These are phyloP conservation scores for Pyrenophora graminea DNA, from an alignment of 2,329 filamentous ascomycete species.

Conservation along the genomic window DNA sequence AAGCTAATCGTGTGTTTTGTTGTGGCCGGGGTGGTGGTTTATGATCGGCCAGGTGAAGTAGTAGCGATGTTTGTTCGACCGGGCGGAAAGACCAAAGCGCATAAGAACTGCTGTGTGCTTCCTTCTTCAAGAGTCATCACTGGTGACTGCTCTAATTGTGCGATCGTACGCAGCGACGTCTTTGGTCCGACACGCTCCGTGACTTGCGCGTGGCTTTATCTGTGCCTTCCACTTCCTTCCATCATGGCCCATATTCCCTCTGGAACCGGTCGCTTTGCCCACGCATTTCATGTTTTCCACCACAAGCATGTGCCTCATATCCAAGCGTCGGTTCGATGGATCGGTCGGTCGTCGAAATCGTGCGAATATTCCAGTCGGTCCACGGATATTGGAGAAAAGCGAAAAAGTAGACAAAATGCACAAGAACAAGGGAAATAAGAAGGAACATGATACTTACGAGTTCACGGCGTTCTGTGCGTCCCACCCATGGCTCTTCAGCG, in stretches of 20 bases:
- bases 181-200: too few relatives aligned
- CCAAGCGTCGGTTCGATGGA: not conserved
- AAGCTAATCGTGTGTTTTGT: constrained; percentile 11
- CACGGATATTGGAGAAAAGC: not conserved
- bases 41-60: not conserved
- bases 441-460: constrained; percentile 46
- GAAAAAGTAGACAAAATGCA: not conserved
- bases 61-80: not conserved
- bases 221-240: not conserved
- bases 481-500: constrained; percentile 54
- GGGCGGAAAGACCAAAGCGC: not conserved
- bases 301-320: not conserved
- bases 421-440: not conserved
- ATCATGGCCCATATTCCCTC: not conserved
- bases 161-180: not conserved
- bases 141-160: not conserved
- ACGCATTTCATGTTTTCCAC: not conserved
- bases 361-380: not conserved
- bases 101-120: not conserved
- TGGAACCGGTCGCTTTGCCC: not conserved
- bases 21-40: not conserved
- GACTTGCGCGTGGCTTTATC: too few relatives aligned
- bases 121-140: not conserved
- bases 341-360: constrained; percentile 6
- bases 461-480: constrained; percentile 52